These are phyloP conservation scores for Polyrhizophydium stewartii DNA, from an alignment of 371 early-diverging fungal genomes.

Conservation along the genomic window DNA sequence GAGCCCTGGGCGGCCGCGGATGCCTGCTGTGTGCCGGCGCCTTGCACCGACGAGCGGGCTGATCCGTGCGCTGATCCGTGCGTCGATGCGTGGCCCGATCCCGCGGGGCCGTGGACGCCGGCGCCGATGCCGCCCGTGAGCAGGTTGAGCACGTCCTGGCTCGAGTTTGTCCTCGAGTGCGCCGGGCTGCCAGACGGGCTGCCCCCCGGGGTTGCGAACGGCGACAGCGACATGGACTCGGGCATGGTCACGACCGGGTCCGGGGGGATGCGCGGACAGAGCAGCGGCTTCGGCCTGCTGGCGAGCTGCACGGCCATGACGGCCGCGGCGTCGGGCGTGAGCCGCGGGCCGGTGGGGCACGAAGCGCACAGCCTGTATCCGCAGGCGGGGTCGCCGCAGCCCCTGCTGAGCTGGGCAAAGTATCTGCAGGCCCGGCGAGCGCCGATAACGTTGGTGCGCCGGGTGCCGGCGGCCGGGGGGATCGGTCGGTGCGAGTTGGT, in stretches of 20 bases:
- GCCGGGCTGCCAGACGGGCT: constrained; percentile 1
- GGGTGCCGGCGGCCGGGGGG: no score
- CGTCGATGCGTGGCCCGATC: no score
- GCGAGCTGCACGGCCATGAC: constrained; percentile 60
- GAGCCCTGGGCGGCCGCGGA: neutral
- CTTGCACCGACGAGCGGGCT: neutral
- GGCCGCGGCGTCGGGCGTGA: constrained; percentile 55
- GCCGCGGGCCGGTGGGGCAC: constrained; percentile 29
- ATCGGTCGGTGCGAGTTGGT: no score
- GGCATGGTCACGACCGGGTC: constrained; percentile 27
- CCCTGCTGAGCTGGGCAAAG: constrained; percentile 53
- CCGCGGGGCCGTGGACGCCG: no score
- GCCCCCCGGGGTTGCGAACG: neutral
- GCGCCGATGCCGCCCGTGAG: no score
- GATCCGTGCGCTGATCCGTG: no score
- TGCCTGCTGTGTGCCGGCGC: neutral
- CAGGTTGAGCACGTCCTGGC: no score
- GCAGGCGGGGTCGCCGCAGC: constrained; percentile 47
- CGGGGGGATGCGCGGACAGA: constrained; percentile 46
- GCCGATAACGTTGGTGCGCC: no score
- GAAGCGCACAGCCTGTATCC: constrained; percentile 52
- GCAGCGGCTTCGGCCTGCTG: constrained; percentile 42
- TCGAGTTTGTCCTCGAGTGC: neutral
- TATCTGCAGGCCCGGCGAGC: no score
- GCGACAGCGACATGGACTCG: constrained; percentile 4